phyloP scores from a whole-genome alignment of 495 filamentous ascomycete species.

The Penicillium manginii region DNA sequence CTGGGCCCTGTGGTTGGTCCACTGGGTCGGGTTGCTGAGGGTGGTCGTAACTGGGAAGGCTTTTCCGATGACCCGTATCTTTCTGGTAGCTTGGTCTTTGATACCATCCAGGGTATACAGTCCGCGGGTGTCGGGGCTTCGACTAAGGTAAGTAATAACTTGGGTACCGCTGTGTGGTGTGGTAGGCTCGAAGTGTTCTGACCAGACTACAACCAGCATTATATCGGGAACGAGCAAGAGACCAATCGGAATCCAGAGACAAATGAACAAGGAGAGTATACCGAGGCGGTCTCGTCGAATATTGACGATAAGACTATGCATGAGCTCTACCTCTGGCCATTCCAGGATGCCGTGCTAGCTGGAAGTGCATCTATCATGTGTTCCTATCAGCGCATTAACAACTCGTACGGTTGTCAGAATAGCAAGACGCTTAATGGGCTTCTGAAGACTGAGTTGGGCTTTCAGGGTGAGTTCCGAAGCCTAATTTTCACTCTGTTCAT shows the following conservation, averaged over 20 bases:
- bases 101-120: slow-evolving; percentile 70
- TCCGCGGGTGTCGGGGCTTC: slow-evolving; percentile 71
- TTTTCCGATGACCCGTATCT: slow-evolving; percentile 75
- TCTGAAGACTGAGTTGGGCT: slow-evolving; percentile 62
- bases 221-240: slow-evolving; percentile 81
- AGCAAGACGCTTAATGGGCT: slow-evolving; percentile 58
- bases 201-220: slow-evolving; percentile 70
- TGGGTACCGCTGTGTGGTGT: no score
- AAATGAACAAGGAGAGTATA: slow-evolving; percentile 36
- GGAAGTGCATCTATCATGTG: slow-evolving; percentile 61
- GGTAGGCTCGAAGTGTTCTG: no score
- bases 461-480: slow-evolving; percentile 49
- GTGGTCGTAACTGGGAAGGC: slow-evolving; percentile 88
- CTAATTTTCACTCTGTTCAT: not conserved
- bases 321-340: slow-evolving; percentile 72
- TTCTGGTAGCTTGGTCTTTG: slow-evolving; percentile 58
- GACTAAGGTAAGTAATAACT: slow-evolving; percentile 55
- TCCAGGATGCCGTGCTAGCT: slow-evolving; percentile 57
- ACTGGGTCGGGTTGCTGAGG: slow-evolving; percentile 73
- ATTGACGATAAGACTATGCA: slow-evolving; percentile 73
- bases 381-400: slow-evolving; percentile 65
- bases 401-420: slow-evolving; percentile 70
- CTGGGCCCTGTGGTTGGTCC: slow-evolving; percentile 72
- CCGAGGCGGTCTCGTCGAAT: slow-evolving; percentile 58
- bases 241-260: slow-evolving; percentile 58